Evolutionary conservation across 768 basidiomycete genomes (phyloP), one percentile per base, ranked within the genome.

Genomic region (Lenzites betulinus): DNA sequence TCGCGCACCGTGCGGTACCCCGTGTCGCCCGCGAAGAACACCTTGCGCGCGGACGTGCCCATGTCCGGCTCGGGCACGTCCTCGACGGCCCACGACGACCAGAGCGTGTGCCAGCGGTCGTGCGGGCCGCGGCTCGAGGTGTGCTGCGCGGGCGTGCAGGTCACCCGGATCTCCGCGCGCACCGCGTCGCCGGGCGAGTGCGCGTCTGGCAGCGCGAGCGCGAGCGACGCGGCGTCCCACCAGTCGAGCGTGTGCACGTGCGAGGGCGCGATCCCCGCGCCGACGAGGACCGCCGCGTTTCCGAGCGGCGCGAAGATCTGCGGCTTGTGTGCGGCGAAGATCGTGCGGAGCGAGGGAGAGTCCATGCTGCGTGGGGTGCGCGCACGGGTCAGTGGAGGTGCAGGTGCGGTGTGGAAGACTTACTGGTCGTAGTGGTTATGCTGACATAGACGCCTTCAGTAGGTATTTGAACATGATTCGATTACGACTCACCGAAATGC

Each of bases 1-100:
- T 74, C 76, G 48, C 61, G 60, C 18, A 85, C 83, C 0, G 78
- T 64, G 23, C 82, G 74, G 68, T 85, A 84, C 7, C 83, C 88
- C 1, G 88, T 92, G 70, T 90, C 89, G 15, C 90, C 90, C 6
- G 76, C 87, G 68, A 91, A 90, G 67, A 75, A 87, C 18, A 83
- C 71, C 54, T 33, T 33, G 6, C 30, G 30, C 30, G 30, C 30
- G 30, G 30, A 11, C 30, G 62, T 60, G 8, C 62, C 41, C 1
- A 23, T 20, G 9, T n/a, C 39, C 8, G 70, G 71, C 12, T 73
- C 69, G 4, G 69, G 69, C 25, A 84, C 30, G 28, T 47, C 81
- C 66, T 83, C 77, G 66, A 89, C 71, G 41, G 76, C 82, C 88
- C 88, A 90, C 38, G 82, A 81, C 0, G 83, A 78, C 89, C 89